Conservation (phyloP, 192 early-diverging fungal species). For the Gaertneriomyces semiglobifer region DNA sequence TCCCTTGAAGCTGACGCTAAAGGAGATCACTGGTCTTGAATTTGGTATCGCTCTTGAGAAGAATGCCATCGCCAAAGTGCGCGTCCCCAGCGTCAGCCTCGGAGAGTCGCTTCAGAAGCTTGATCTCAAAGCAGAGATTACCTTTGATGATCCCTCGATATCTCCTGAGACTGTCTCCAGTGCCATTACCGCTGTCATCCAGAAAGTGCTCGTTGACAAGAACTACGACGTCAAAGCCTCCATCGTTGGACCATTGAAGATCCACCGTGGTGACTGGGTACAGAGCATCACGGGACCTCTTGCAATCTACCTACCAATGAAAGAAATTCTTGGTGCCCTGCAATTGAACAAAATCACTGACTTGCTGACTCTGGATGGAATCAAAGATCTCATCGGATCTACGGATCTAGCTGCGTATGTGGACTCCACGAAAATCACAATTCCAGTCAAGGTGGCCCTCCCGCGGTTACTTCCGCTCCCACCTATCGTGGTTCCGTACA, state of each 20-base stretch:
- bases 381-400: conserved; percentile 8
- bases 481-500: conserved; percentile 32
- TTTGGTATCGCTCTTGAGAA: conserved; percentile 33
- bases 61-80: conserved; percentile 19
- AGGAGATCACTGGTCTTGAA: conserved; percentile 21
- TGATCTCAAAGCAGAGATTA: conserved; percentile 30
- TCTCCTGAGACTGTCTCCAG: conserved; percentile 18
- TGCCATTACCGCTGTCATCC: conserved; percentile 26
- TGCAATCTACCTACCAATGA: conserved; percentile 31
- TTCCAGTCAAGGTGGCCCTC: conserved; percentile 22
- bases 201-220: conserved; percentile 21
- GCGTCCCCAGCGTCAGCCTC: conserved; percentile 28
- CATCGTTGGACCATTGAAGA: conserved; percentile 31
- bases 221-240: conserved; percentile 25
- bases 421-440: conserved; percentile 13
- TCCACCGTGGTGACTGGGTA: conserved; percentile 29
- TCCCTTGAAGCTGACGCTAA: conserved; percentile 31
- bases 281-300: conserved; percentile 29
- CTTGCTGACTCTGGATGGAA: conserved; percentile 18
- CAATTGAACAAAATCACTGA: conserved; percentile 11
- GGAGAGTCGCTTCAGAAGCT: conserved; percentile 29
- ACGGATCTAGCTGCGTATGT: conserved; percentile 24
- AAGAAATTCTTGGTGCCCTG: background rate
- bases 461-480: conserved; percentile 32
- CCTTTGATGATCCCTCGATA: conserved; percentile 26